phyloP scores from a whole-genome alignment of 164 flowering plant species.

The Tinospora cordifolia region DNA sequence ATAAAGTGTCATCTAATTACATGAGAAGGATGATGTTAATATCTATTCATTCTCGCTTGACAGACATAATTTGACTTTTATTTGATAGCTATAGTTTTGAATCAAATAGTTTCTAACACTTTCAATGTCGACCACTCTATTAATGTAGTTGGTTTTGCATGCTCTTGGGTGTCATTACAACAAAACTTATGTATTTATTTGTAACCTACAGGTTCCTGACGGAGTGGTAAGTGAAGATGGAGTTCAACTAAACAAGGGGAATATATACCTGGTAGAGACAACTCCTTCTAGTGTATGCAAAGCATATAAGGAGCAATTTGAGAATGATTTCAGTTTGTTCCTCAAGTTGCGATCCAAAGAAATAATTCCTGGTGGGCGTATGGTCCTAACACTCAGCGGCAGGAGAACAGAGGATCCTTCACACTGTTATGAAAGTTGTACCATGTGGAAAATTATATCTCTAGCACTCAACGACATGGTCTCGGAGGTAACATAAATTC shows the following conservation, averaged over 20 bases:
- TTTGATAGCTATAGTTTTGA: background rate
- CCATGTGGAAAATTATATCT: conserved; percentile 34
- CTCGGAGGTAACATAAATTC: conserved; percentile 25
- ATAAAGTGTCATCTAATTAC: too few relatives aligned
- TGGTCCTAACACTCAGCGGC: conserved; percentile 49
- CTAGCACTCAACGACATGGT: conserved; percentile 42
- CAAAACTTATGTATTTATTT: background rate
- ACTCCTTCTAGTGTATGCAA: conserved; percentile 33
- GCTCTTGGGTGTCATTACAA: background rate
- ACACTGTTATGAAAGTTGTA: conserved; percentile 24
- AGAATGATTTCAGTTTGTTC: conserved; percentile 38
- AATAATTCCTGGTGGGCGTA: conserved; percentile 37
- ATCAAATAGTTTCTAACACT: background rate
- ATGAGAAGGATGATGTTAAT: too few relatives aligned
- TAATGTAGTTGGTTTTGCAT: too few relatives aligned
- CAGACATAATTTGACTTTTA: background rate
- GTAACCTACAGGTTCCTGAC: conserved; percentile 36
- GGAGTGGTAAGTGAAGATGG: conserved; percentile 19
- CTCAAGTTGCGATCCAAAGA: conserved; percentile 43
- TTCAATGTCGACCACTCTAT: too few relatives aligned
- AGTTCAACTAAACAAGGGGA: conserved; percentile 33
- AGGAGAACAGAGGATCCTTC: conserved; percentile 30
- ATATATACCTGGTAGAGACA: conserved; percentile 33
- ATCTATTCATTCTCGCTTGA: too few relatives aligned
- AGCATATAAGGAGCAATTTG: conserved; percentile 44